Percentiles rank a stretch among this genome's conserved stretches.
Conservation (phyloP, 495 filamentous ascomycete genomes). For the Penicillium alfredii region DNA sequence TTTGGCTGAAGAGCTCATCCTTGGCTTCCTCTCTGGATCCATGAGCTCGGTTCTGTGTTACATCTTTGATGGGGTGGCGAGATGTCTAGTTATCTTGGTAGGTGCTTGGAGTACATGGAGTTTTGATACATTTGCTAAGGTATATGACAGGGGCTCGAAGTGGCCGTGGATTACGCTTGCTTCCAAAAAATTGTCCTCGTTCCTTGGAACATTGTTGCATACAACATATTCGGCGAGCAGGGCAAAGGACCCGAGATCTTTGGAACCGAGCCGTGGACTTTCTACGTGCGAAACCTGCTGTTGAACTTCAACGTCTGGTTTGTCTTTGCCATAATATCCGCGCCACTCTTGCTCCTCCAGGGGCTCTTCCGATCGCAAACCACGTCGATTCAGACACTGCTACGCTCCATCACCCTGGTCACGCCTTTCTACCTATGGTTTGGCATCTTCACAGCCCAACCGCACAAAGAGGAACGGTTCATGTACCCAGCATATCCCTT, state of each 20-base stretch:
- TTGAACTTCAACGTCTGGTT: conserved; percentile 98
- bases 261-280: conserved; percentile 94
- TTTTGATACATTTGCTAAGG: conserved; percentile 18
- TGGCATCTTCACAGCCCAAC: conserved; percentile 79
- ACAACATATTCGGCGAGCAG: conserved; percentile 82
- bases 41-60: conserved; percentile 50
- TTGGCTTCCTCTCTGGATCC: conserved; percentile 54
- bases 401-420: conserved; percentile 70
- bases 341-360: conserved; percentile 55
- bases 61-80: conserved; percentile 59
- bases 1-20: conserved; percentile 65
- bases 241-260: conserved; percentile 86
- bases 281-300: conserved; percentile 85
- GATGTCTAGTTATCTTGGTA: conserved; percentile 66
- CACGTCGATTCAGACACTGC: conserved; percentile 40
- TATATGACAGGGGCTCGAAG: conserved; percentile 46
- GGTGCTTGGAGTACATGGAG: conserved; percentile 23
- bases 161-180: conserved; percentile 69
- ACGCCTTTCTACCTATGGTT: conserved; percentile 94
- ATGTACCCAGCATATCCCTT: conserved; percentile 97
- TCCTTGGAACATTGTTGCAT: conserved; percentile 87
- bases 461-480: conserved; percentile 98
- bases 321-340: conserved; percentile 66
- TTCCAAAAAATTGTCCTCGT: conserved; percentile 73
- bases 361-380: conserved; percentile 34